Conservation (phyloP, 495 filamentous ascomycete species). For the Penicillium robsamsonii region DNA sequence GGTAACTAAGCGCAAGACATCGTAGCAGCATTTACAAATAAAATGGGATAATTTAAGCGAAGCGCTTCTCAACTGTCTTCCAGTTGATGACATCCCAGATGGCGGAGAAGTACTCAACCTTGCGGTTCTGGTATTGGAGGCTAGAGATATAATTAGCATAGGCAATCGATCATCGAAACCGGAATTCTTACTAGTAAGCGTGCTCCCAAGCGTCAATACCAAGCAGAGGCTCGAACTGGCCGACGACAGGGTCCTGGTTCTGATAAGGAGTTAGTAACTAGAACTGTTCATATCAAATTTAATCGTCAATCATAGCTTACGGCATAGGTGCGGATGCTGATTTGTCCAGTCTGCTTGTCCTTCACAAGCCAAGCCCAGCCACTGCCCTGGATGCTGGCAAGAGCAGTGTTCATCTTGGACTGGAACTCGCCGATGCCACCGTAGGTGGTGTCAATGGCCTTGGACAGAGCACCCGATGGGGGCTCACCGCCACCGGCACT, state of each 20-base stretch:
- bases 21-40: constrained; percentile 7
- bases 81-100: constrained; percentile 99
- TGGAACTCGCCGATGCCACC: constrained; percentile 72
- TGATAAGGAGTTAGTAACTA: constrained; percentile 25
- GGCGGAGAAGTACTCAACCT: constrained; percentile 95
- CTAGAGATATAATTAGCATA: constrained; percentile 51
- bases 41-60: constrained; percentile 36
- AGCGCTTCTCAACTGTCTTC: constrained; percentile 89
- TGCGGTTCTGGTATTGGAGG: constrained; percentile 97
- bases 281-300: background rate
- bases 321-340: constrained; percentile 76
- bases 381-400: constrained; percentile 88
- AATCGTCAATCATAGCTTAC: constrained; percentile 33
- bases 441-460: constrained; percentile 74
- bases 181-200: constrained; percentile 60
- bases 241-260: constrained; percentile 93
- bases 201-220: constrained; percentile 99
- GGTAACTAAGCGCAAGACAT: constrained; percentile 8
- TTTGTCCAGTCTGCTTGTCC: constrained; percentile 70
- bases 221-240: constrained; percentile 79
- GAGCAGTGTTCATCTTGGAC: constrained; percentile 70
- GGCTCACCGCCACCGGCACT: constrained; percentile 72
- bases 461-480: constrained; percentile 58
- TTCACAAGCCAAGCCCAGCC: constrained; percentile 95
- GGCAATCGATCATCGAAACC: constrained; percentile 2